Evolutionary conservation across 495 filamentous ascomycete genomes (phyloP), one percentile per base, ranked within the genome.

Genomic region (Penicillium psychrofluorescens): DNA sequence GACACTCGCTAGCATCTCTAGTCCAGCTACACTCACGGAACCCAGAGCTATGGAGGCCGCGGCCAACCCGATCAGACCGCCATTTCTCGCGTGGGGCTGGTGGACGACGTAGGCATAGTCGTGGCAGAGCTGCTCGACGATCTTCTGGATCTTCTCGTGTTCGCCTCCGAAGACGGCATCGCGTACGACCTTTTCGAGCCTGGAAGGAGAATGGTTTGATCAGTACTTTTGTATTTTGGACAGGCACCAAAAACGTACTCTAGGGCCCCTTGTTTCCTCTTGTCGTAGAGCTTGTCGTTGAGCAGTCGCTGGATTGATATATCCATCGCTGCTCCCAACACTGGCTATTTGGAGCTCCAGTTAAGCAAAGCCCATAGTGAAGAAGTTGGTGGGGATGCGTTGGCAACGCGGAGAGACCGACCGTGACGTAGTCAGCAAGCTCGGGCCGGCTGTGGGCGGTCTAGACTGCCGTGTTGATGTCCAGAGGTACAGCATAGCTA

Each of bases 211-310:
- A 51, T 41, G 53, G 22, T 22, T 22, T 22, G 22, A 22, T 22
- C 22, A 22, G 22, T 4, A 22, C 22, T 6, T 6, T 2, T 22
- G 22, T 22, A 1, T 22, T 22, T 22, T 6, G 22, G 22, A 6
- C 22, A 22, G 22, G 22, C 22, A 22, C 2, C 16, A 6, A 22
- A 4, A 41, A 72, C 89, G 56, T 82, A 97, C 94, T 99, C 94
- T 30, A 99, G 78, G 51, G 94, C 94, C 35, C 94, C 94, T 54
- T 88, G 82, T 64, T 97, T 97, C 58, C 94, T 80, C 70, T 90
- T 92, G 49, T 99, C 94, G 59, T 99, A 99, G 49, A 96, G 82
- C 79, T 95, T 97, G 67, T 99, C 94, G 59, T 90, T 95, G 62
- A 99, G 79, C 52, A 88, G 75, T 51, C 91, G 85, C 66, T 95